A percentile compares a stretch with the other conserved stretches of the same genome.
Evolutionary conservation across 2,329 filamentous ascomycete genomes (phyloP).

Genomic region (Pseudodiploospora longispora): DNA sequence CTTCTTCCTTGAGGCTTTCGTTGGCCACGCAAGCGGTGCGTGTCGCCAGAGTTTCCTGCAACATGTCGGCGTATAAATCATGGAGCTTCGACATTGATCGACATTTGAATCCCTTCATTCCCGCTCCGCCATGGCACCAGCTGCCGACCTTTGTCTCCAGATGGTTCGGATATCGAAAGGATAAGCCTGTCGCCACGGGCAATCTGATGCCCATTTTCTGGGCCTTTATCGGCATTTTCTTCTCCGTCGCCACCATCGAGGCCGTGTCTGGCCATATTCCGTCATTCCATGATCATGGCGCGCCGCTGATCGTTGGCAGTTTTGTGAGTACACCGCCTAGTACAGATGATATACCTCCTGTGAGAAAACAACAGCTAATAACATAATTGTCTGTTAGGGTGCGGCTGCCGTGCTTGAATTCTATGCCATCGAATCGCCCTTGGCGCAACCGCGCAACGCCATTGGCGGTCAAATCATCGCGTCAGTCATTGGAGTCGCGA

Average conservation of each 20-base stretch:
- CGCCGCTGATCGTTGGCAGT: constrained; percentile 58
- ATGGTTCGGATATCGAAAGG: constrained; percentile 56
- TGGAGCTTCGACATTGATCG: constrained; percentile 68
- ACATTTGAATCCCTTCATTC: constrained; percentile 64
- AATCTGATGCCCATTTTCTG: constrained; percentile 53
- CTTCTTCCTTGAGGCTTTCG: too few species aligned
- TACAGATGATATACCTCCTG: not conserved
- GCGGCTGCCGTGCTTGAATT: constrained; percentile 71
- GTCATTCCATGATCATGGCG: constrained; percentile 41
- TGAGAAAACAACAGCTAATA: not conserved
- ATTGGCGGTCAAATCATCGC: constrained; percentile 60
- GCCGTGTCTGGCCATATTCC: constrained; percentile 47
- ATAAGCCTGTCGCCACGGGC: constrained; percentile 34
- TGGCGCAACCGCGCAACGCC: constrained; percentile 65
- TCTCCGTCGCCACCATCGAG: constrained; percentile 51
- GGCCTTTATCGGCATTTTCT: constrained; percentile 58
- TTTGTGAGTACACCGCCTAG: constrained; percentile 45
- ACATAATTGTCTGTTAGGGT: constrained; percentile 38
- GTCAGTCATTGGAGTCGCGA: constrained; percentile 49
- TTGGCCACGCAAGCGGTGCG: too few species aligned
- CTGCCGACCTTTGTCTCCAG: constrained; percentile 60
- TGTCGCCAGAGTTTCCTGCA: not conserved
- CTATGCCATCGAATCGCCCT: constrained; percentile 61
- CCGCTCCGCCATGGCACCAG: constrained; percentile 52
- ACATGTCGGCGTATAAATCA: constrained; percentile 10